Conservation (phyloP, 495 filamentous ascomycete genomes). For the Tuber aestivum region DNA sequence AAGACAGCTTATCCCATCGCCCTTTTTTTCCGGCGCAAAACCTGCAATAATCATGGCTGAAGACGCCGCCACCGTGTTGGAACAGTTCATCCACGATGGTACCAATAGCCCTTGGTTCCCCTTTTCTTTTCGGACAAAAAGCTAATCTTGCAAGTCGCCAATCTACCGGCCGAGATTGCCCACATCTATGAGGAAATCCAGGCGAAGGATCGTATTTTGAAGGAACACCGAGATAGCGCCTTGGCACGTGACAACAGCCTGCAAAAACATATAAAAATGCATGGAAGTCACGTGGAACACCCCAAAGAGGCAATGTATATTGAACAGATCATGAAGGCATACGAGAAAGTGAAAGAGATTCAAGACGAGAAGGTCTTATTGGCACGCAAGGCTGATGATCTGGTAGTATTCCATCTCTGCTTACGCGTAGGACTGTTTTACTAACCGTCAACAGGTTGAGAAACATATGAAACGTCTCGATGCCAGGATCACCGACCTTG, state of each 20-base stretch:
- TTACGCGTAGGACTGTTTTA: background rate
- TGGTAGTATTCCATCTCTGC: constrained; percentile 46
- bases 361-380: constrained; percentile 83
- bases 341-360: constrained; percentile 62
- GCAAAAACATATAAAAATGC: constrained; percentile 81
- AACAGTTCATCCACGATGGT: constrained; percentile 85
- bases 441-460: constrained; percentile 53
- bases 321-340: constrained; percentile 64
- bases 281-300: constrained; percentile 74
- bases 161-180: constrained; percentile 82
- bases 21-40: background rate
- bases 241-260: constrained; percentile 71
- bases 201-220: constrained; percentile 75
- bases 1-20: background rate
- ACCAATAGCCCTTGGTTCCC: constrained; percentile 12
- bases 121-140: background rate
- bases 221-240: constrained; percentile 67
- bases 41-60: constrained; percentile 46
- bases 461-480: constrained; percentile 85
- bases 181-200: constrained; percentile 92
- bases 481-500: constrained; percentile 73
- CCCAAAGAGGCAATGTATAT: constrained; percentile 76
- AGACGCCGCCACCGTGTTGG: constrained; percentile 83
- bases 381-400: constrained; percentile 65
- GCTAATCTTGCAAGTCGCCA: constrained; percentile 56